Conservation (phyloP, 2,329 filamentous ascomycete genomes). For the Curvularia hawaiiensis region DNA sequence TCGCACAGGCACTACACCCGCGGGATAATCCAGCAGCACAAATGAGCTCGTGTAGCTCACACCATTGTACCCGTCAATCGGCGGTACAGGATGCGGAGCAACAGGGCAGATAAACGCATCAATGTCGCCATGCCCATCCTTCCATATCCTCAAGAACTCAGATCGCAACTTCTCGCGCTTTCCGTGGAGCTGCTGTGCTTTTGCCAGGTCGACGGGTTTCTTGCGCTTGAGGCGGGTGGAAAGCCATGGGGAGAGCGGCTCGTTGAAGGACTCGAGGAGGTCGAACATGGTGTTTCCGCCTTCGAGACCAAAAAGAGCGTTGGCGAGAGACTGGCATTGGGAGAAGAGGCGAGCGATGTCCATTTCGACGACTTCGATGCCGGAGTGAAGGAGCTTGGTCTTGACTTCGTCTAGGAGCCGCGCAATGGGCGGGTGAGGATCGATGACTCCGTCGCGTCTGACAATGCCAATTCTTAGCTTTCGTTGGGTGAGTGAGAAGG, state of each 20-base stretch:
- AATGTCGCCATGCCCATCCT: slow-evolving; percentile 50
- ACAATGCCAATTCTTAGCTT: slow-evolving; percentile 56
- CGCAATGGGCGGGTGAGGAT: slow-evolving; percentile 58
- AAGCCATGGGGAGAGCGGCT: slow-evolving; percentile 67
- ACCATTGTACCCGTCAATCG: slow-evolving; percentile 66
- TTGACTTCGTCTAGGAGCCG: slow-evolving; percentile 55
- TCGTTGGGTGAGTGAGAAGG: slow-evolving; percentile 24
- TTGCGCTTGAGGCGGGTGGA: slow-evolving; percentile 56
- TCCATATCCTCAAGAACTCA: slow-evolving; percentile 65
- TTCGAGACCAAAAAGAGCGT: slow-evolving; percentile 64
- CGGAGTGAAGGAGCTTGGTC: slow-evolving; percentile 36
- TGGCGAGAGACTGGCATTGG: slow-evolving; percentile 62
- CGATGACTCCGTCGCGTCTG: slow-evolving; percentile 56
- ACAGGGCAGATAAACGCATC: slow-evolving; percentile 69
- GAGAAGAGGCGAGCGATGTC: slow-evolving; percentile 58
- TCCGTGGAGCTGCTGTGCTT: slow-evolving; percentile 59
- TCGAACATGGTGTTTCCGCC: slow-evolving; percentile 62
- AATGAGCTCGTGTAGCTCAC: slow-evolving; percentile 67
- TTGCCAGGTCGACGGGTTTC: slow-evolving; percentile 53
- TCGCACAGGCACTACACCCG: slow-evolving; percentile 62
- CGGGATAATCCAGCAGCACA: slow-evolving; percentile 67
- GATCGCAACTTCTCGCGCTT: slow-evolving; percentile 58
- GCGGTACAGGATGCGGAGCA: slow-evolving; percentile 67
- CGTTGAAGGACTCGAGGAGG: slow-evolving; percentile 59
- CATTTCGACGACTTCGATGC: slow-evolving; percentile 64